Evolutionary conservation across 2,329 filamentous ascomycete genomes (phyloP), one percentile per base, ranked within the genome.

Genomic region (Aspergillus puulaauensis): DNA sequence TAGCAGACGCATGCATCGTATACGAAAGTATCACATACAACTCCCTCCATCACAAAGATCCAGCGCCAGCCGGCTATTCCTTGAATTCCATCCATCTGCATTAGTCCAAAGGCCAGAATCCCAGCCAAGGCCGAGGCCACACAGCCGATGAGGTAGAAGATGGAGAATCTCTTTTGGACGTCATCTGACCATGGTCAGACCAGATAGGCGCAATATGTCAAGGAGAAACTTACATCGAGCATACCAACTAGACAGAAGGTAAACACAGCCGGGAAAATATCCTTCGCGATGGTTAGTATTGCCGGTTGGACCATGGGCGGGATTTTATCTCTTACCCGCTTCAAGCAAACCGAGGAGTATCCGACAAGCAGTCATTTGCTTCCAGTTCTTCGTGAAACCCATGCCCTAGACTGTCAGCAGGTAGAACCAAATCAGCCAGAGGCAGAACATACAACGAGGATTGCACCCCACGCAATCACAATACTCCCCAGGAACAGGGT

Each of bases 191-290:
- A n/a, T 37, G 39, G 11, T 19, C 6, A 23, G 14, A 37, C 60
- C 21, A 60, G 58, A 17, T 14, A 27, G 4, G 41, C 14, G 6
- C 6, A 23, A 17, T 52, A 40, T 15, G 24, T 54, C 49, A 17
- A 61, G 12, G 3, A 6, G 17, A 12, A 11, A 62, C 67, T 62
- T 56, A 71, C 68, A 73, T 57, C 73, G 63, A 0, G 86, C 87
- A 67, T 89, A 90, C 87, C 87, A 91, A 37, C 86, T 89, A 59
- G 84, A 87, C n/a, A 91, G 80, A 6, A 91, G 76, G 67, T 90
- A 91, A 0, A 89, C 86, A 51, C 83, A 87, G 52, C 84, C 83
- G 0, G 88, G 87, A 72, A 90, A 91, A 73, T 88, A 90, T 0
- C 88, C 78, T 49, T 15, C n/a, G 2, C 82, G 68, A 90, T 86